Conservation (phyloP, 148 eudicot species). For the Nepenthes gracilis region DNA sequence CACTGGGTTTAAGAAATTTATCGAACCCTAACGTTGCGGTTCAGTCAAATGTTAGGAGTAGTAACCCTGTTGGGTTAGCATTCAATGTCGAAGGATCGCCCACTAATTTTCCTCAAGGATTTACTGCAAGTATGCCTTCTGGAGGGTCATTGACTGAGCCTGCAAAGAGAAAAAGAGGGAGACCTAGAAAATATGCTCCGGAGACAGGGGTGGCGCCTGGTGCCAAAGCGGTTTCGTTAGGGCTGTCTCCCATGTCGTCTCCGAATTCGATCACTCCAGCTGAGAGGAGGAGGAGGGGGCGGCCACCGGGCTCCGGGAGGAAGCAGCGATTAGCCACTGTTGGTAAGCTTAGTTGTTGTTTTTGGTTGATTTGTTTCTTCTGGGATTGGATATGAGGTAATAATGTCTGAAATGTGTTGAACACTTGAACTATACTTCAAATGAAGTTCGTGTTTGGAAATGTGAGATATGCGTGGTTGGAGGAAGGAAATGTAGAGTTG, state of each 20-base stretch:
- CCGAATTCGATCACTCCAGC: constrained; percentile 26
- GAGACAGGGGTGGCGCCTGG: constrained; percentile 11
- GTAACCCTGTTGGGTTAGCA: constrained; percentile 23
- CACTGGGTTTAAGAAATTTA: constrained; percentile 24
- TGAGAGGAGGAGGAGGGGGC: constrained; percentile 45
- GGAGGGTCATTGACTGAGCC: constrained; percentile 31
- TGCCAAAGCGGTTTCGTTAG: constrained; percentile 39
- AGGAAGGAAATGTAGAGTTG: too few species aligned
- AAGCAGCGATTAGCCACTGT: constrained; percentile 75
- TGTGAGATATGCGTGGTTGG: too few species aligned
- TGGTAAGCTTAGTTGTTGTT: constrained; percentile 32
- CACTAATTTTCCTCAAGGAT: constrained; percentile 35
- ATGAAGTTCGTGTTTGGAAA: too few species aligned
- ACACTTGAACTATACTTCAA: too few species aligned
- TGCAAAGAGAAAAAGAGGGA: constrained; percentile 85
- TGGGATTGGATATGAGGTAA: not conserved
- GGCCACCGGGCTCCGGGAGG: constrained; percentile 94
- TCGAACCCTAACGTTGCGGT: constrained; percentile 27
- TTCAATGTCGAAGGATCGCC: constrained; percentile 33
- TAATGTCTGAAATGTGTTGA: not conserved
- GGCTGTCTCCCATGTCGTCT: constrained; percentile 45
- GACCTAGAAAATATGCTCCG: constrained; percentile 87
- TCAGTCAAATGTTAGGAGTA: constrained; percentile 20
- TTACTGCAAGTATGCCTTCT: constrained; percentile 26
- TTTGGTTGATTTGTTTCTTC: not conserved